Percentiles rank a stretch among this genome's conserved stretches.
These are phyloP conservation scores for Boletus rubroflammeus DNA, from an alignment of 768 basidiomycete genomes.

Conservation along the genomic window DNA sequence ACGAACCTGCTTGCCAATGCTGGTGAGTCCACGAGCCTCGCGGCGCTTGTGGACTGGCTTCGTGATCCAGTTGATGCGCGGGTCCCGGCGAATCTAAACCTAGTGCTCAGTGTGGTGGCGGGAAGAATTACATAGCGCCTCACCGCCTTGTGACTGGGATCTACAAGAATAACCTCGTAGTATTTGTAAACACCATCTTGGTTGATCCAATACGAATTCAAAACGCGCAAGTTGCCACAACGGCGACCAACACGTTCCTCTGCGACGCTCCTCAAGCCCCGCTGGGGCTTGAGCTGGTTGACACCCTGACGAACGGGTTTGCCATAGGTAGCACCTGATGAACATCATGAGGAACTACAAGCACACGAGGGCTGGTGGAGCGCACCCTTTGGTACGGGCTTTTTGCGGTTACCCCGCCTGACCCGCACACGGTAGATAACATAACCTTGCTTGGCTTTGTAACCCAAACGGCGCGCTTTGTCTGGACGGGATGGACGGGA, in stretches of 20 bases:
- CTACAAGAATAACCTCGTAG: slow-evolving; percentile 98
- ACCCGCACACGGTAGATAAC: slow-evolving; percentile 97
- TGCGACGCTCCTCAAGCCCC: slow-evolving; percentile 86
- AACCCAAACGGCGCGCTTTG: slow-evolving; percentile 97
- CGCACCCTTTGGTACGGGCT: slow-evolving; percentile 93
- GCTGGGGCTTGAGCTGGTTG: slow-evolving; percentile 98
- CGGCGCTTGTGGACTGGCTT: slow-evolving; percentile 99
- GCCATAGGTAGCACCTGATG: slow-evolving; percentile 89
- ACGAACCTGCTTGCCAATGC: slow-evolving; percentile 89
- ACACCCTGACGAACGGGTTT: slow-evolving; percentile 99
- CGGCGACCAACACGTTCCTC: slow-evolving; percentile 97
- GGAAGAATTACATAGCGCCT: slow-evolving; percentile 28
- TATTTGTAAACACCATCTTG: slow-evolving; percentile 99
- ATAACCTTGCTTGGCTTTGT: slow-evolving; percentile 99
- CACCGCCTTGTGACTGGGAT: slow-evolving; percentile 91
- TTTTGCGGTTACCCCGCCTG: slow-evolving; percentile 98
- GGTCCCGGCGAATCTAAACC: slow-evolving; percentile 82
- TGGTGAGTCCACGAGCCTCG: slow-evolving; percentile 96
- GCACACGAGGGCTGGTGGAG: neutral
- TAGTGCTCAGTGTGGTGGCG: slow-evolving; percentile 10
- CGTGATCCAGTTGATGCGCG: slow-evolving; percentile 98
- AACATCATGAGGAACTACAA: neutral
- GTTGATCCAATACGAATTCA: slow-evolving; percentile 99
- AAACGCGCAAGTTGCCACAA: slow-evolving; percentile 93
- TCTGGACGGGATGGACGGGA: slow-evolving; percentile 98